A percentile compares a stretch with the other conserved stretches of the same genome.
These are phyloP conservation scores for Coemansia sp. DNA, from an alignment of 192 early-diverging fungal species.

Conservation along the genomic window DNA sequence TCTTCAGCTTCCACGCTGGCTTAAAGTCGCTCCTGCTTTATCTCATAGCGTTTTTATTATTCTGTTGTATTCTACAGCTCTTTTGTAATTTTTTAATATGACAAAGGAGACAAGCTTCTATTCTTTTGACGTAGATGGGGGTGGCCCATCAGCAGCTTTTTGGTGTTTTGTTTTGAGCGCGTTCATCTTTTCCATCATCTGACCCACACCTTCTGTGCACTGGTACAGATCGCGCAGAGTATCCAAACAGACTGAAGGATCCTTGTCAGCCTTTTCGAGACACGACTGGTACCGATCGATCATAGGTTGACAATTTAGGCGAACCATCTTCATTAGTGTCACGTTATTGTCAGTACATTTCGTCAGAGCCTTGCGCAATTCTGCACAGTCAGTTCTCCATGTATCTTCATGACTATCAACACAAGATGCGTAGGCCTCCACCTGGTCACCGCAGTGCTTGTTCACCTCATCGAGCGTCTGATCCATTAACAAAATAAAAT, in stretches of 20 bases:
- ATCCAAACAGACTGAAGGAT: constrained; percentile 43
- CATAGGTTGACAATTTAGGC: constrained; percentile 49
- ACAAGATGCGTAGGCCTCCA: constrained; percentile 44
- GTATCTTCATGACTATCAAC: constrained; percentile 43
- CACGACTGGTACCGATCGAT: constrained; percentile 51
- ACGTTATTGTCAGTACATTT: constrained; percentile 55
- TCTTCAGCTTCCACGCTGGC: neutral
- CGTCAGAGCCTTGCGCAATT: constrained; percentile 42
- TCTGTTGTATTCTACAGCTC: neutral
- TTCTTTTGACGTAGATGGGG: neutral
- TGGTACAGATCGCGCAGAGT: constrained; percentile 48
- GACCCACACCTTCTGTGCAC: constrained; percentile 52
- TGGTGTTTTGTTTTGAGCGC: constrained; percentile 30
- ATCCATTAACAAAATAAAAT: constrained; percentile 27
- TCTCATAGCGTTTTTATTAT: neutral
- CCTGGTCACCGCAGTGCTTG: constrained; percentile 54
- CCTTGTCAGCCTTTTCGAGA: constrained; percentile 27
- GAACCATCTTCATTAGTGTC: constrained; percentile 53
- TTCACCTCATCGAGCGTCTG: constrained; percentile 55
- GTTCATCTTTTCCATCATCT: constrained; percentile 52
- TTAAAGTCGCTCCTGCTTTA: neutral
- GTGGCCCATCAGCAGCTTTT: neutral
- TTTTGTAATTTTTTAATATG: constrained; percentile 2
- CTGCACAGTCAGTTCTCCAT: constrained; percentile 44
- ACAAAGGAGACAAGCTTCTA: neutral